Evolutionary conservation across 768 basidiomycete species (phyloP).

Genomic region (Russula abietina): DNA sequence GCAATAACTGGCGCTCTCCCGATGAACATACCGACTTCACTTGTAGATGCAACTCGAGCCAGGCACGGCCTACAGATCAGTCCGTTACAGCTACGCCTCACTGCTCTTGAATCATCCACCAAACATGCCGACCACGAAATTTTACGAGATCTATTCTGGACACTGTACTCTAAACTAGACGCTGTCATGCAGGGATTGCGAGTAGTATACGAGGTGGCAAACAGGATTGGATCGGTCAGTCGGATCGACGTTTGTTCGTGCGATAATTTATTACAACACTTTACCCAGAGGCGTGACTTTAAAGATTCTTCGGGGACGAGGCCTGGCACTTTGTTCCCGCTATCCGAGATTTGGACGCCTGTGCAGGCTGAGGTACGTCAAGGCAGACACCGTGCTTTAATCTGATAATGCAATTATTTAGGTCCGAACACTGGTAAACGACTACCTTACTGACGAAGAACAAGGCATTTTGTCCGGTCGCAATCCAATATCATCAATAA

Average conservation of each 20-base stretch:
- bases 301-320: slow-evolving; percentile 79
- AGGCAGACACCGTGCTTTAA: background rate
- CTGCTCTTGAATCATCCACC: slow-evolving; percentile 66
- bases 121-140: slow-evolving; percentile 79
- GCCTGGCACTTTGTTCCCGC: slow-evolving; percentile 68
- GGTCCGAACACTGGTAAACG: slow-evolving; percentile 78
- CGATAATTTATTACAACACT: background rate
- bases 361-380: slow-evolving; percentile 80
- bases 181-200: slow-evolving; percentile 89
- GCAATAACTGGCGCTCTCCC: slow-evolving; percentile 26
- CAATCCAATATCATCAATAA: slow-evolving; percentile 89
- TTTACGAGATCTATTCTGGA: slow-evolving; percentile 92
- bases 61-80: slow-evolving; percentile 34
- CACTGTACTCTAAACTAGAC: slow-evolving; percentile 89
- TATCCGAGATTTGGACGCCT: slow-evolving; percentile 82
- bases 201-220: slow-evolving; percentile 84
- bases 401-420: slow-evolving; percentile 31
- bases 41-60: slow-evolving; percentile 9
- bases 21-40: slow-evolving; percentile 15
- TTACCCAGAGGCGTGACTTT: slow-evolving; percentile 75
- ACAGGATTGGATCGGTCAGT: slow-evolving; percentile 85
- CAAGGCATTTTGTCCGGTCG: slow-evolving; percentile 70
- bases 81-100: slow-evolving; percentile 55
- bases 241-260: background rate
- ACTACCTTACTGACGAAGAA: slow-evolving; percentile 91